Evolutionary conservation across 2,329 filamentous ascomycete genomes (phyloP), one percentile per base, ranked within the genome.

Genomic region (Curvularia eragrostidis): DNA sequence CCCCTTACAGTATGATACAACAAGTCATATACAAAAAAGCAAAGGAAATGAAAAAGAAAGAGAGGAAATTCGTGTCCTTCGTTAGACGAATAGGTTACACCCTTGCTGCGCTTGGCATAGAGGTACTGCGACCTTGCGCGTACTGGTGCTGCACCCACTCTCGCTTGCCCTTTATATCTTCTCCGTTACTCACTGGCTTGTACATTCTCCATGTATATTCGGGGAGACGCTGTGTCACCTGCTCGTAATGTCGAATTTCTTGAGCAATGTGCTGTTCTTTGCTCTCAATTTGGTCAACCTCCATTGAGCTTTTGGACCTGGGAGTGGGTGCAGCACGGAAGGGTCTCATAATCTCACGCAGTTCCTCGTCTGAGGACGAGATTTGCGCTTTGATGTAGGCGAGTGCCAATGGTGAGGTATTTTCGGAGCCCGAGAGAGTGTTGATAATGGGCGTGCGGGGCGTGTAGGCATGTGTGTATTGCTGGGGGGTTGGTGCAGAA

Each of bases 341-440:
- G 0, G 58, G 84, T 61, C 85, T 89, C 64, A 96, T 77, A 39
- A 97, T 88, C 0, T 89, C 84, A 12, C 83, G 83, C 1, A 98
- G 80, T 72, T 97, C 93, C 26, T 85, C 79, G 41, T 96, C 91
- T 52, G 87, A 83, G 32, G 82, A 85, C 5, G 87, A 86, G 66
- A 97, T 95, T 76, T 99, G 95, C 0, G 95, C 94, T 68, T 86
- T 89, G 49, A 98, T 84, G 72, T 95, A 95, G 8, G 82, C 78
- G 3, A 87, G 69, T 30, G 54, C 79, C 1, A 38, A 75, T 66
- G 23, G 78, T 3, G 53, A 67, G 7, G 83, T 82, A 43, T 63
- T 54, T 38, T 70, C 52, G 13, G 52, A 34, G 48, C 62, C 64
- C 8, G 85, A 81, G 1, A 97, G 82, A 1, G 83, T 76, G 53